phyloP scores from a whole-genome alignment of 495 filamentous ascomycete genomes.

The Emericellopsis terricola region DNA sequence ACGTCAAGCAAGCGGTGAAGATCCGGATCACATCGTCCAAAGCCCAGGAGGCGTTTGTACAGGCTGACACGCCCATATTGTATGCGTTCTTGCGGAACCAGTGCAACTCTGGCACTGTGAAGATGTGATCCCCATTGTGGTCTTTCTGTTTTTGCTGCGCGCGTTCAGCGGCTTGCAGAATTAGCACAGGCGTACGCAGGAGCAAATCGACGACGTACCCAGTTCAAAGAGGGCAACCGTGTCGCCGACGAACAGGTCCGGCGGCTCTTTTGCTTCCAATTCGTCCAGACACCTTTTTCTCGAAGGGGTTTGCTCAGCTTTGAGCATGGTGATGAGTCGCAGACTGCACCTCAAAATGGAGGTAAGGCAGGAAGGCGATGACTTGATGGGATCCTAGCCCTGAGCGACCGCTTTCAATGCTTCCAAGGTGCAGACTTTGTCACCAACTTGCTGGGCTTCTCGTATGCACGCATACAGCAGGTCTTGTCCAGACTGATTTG shows the following conservation, averaged over 20 bases:
- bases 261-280: neutral
- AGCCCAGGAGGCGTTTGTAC: constrained; percentile 29
- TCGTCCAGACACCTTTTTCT: constrained; percentile 19
- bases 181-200: constrained; percentile 6
- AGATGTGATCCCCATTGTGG: constrained; percentile 17
- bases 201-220: constrained; percentile 21
- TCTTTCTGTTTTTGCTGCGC: constrained; percentile 22
- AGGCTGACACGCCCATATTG: constrained; percentile 43
- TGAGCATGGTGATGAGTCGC: constrained; percentile 34
- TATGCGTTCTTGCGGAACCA: constrained; percentile 73
- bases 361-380: constrained; percentile 38
- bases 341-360: constrained; percentile 48
- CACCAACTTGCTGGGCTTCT: constrained; percentile 49
- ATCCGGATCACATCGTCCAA: constrained; percentile 34
- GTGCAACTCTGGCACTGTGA: constrained; percentile 45
- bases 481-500: constrained; percentile 9
- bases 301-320: too few relatives aligned
- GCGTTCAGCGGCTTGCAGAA: constrained; percentile 18
- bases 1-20: constrained; percentile 37
- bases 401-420: constrained; percentile 41
- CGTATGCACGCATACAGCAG: constrained; percentile 61
- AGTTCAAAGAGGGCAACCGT: constrained; percentile 45
- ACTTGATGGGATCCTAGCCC: neutral
- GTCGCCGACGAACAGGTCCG: neutral
- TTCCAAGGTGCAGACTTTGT: constrained; percentile 35